A percentile compares a stretch with the other conserved stretches of the same genome.
Conservation (phyloP, 352 stramenopile genomes). For the Globisporangium rhizosaccharum region DNA sequence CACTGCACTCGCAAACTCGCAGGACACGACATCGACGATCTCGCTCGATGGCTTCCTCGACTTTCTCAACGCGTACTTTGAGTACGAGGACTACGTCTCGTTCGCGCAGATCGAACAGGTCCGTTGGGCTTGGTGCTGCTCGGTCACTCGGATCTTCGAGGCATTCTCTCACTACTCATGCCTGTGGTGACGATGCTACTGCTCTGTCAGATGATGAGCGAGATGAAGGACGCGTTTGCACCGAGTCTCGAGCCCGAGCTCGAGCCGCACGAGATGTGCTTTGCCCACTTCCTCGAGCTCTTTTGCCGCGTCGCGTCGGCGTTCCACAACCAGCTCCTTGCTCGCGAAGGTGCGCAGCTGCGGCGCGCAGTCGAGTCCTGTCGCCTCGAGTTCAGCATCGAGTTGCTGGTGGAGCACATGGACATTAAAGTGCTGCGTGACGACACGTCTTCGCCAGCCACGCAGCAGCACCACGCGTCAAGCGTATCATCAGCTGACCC, state of each 20-base stretch:
- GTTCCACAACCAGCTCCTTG: conserved; percentile 42
- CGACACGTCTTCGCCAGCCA: not conserved
- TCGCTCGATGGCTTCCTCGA: conserved; percentile 68
- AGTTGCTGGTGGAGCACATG: conserved; percentile 57
- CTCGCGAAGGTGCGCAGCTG: conserved; percentile 45
- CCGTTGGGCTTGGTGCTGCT: conserved; percentile 13
- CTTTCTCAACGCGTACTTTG: conserved; percentile 75
- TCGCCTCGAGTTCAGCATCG: conserved; percentile 58
- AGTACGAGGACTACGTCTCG: conserved; percentile 71
- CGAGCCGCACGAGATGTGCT: conserved; percentile 23
- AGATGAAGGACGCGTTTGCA: conserved; percentile 13
- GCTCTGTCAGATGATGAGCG: conserved; percentile 10
- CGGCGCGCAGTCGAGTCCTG: conserved; percentile 47
- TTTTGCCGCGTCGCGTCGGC: conserved; percentile 51
- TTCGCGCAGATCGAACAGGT: conserved; percentile 35
- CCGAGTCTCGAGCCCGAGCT: conserved; percentile 5
- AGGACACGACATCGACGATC: conserved; percentile 29
- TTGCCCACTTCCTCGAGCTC: conserved; percentile 61
- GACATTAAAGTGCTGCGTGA: conserved; percentile 29
- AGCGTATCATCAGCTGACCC: not conserved
- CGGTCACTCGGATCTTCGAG: not conserved
- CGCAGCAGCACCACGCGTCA: not conserved
- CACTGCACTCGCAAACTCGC: conserved; percentile 3
- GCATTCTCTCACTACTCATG: not conserved
- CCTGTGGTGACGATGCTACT: no score